phyloP scores from a whole-genome alignment of 1,139 yeast genomes.

The Kluyveromyces sp. region DNA sequence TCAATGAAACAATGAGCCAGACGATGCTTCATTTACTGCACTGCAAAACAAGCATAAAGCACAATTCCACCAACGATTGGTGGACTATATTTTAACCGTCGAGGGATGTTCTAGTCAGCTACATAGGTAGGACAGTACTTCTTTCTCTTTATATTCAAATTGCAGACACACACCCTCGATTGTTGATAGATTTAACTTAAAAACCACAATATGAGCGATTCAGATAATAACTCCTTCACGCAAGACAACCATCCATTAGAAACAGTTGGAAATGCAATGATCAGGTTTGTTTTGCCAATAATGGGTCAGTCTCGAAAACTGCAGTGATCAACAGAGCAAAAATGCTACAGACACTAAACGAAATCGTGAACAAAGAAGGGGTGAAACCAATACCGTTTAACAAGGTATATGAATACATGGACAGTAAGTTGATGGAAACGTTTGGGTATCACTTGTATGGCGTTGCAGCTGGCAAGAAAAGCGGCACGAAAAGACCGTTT shows the following conservation, averaged over 20 bases:
- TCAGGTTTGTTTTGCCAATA: constrained; percentile 4
- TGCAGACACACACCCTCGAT: not conserved
- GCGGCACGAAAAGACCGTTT: not conserved
- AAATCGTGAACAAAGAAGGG: constrained; percentile 17
- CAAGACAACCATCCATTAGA: not conserved
- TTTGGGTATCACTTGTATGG: constrained; percentile 22
- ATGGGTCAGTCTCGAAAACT: constrained; percentile 14
- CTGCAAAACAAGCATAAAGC: too few species aligned
- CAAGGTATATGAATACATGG: constrained; percentile 12
- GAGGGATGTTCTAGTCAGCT: too few species aligned
- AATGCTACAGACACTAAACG: constrained; percentile 16
- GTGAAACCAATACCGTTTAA: constrained; percentile 11
- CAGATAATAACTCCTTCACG: not conserved
- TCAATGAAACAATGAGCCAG: too few species aligned
- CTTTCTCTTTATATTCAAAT: too few species aligned
- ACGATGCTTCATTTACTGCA: too few species aligned
- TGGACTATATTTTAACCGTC: too few species aligned
- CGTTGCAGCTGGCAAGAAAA: constrained; percentile 10
- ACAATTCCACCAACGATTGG: too few species aligned
- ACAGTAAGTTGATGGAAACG: constrained; percentile 16
- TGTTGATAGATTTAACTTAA: too few species aligned
- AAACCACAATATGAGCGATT: not conserved
- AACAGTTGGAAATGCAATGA: not conserved
- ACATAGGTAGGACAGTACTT: too few species aligned
- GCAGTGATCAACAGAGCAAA: constrained; percentile 17